Percentiles rank a stretch among this genome's conserved stretches.
Evolutionary conservation across 305 asterid genomes (phyloP).

Genomic region (Fraxinus baroniana): DNA sequence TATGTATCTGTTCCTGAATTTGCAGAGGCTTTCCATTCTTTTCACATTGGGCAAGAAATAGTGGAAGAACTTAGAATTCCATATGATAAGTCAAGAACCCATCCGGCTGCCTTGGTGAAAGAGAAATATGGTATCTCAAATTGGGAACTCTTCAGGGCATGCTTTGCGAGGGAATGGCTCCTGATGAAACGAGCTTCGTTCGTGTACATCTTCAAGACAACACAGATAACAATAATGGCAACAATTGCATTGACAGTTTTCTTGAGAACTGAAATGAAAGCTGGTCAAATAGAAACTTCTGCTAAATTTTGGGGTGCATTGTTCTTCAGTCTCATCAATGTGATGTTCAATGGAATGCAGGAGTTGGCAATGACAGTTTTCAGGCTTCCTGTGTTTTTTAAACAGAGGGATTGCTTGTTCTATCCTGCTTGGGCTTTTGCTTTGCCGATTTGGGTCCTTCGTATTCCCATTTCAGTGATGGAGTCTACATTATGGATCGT

Average conservation of each 20-base stretch:
- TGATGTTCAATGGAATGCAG: slow-evolving; percentile 3
- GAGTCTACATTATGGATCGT: background rate
- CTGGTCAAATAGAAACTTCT: background rate
- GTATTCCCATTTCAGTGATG: slow-evolving; percentile 2
- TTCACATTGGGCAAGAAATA: slow-evolving; percentile 32
- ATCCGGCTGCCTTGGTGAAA: slow-evolving; percentile 47
- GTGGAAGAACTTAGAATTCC: slow-evolving; percentile 30
- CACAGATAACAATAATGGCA: slow-evolving; percentile 5
- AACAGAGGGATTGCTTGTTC: slow-evolving; percentile 1
- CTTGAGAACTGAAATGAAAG: background rate
- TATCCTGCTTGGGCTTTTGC: slow-evolving; percentile 1
- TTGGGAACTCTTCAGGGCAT: slow-evolving; percentile 42
- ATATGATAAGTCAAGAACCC: slow-evolving; percentile 37
- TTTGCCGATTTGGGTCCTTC: background rate
- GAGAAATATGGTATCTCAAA: slow-evolving; percentile 41
- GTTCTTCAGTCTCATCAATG: slow-evolving; percentile 1
- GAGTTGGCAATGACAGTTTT: slow-evolving; percentile 6
- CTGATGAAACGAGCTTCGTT: slow-evolving; percentile 45
- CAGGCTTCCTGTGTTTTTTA: background rate
- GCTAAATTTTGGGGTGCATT: slow-evolving; percentile 3
- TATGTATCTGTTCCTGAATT: slow-evolving; percentile 34
- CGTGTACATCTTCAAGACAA: slow-evolving; percentile 40
- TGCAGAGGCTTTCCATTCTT: slow-evolving; percentile 32
- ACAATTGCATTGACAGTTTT: background rate
- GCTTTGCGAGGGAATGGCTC: slow-evolving; percentile 41